A percentile compares a stretch with the other conserved stretches of the same genome.
Evolutionary conservation across 1,139 yeast species (phyloP).

Genomic region (Kodamaea fungicola): DNA sequence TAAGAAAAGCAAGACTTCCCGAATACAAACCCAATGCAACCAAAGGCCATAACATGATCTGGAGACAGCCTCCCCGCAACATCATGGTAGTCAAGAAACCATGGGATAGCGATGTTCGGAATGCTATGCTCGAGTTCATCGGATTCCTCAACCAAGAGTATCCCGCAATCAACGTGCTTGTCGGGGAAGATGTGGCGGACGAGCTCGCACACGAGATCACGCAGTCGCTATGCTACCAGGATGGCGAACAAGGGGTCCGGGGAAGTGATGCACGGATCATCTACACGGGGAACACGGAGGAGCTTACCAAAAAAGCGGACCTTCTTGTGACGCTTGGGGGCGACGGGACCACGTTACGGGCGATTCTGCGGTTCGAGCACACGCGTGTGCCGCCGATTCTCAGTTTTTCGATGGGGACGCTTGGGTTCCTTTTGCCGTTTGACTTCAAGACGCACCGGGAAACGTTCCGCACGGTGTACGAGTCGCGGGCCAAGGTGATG

Average conservation of each 20-base stretch:
- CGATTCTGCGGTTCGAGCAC: slow-evolving; percentile 62
- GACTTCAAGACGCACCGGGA: slow-evolving; percentile 58
- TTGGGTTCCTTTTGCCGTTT: slow-evolving; percentile 88
- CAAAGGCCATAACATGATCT: slow-evolving; percentile 46
- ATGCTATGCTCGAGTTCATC: slow-evolving; percentile 66
- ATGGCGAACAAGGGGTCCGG: slow-evolving; percentile 9
- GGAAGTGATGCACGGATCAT: slow-evolving; percentile 15
- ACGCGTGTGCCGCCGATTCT: slow-evolving; percentile 81
- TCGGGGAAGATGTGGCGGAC: slow-evolving; percentile 72
- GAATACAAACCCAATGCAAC: slow-evolving; percentile 44
- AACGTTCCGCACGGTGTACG: slow-evolving; percentile 66
- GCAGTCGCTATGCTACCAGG: slow-evolving; percentile 7
- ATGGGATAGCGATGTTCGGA: slow-evolving; percentile 61
- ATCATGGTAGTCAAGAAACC: slow-evolving; percentile 83
- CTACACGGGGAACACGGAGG: slow-evolving; percentile 58
- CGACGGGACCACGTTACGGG: slow-evolving; percentile 87
- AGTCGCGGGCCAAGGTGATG: slow-evolving; percentile 64
- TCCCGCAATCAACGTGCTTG: slow-evolving; percentile 71
- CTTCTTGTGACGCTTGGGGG: slow-evolving; percentile 87
- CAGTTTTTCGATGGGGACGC: slow-evolving; percentile 85
- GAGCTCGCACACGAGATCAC: slow-evolving; percentile 52
- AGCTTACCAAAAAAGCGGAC: slow-evolving; percentile 60
- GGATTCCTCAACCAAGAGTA: slow-evolving; percentile 51
- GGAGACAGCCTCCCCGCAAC: slow-evolving; percentile 56
- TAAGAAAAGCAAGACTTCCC: slow-evolving; percentile 21